Percentiles rank a stretch among this genome's conserved stretches.
Conservation (phyloP, 192 early-diverging fungal genomes). For the Coemansia sp. region DNA sequence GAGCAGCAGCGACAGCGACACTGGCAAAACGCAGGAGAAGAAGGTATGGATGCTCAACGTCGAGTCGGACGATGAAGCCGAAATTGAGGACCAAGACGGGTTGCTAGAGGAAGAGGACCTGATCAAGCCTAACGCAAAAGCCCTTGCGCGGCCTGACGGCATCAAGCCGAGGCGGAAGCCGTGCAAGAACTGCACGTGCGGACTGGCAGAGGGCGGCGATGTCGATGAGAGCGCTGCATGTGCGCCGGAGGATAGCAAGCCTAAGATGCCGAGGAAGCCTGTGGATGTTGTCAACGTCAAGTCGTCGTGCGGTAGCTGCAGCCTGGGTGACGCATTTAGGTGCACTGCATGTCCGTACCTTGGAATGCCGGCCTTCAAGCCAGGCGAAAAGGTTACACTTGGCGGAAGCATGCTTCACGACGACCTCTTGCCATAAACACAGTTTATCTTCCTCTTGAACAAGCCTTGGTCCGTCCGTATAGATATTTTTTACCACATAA, state of each 20-base stretch:
- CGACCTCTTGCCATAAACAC: slow-evolving; percentile 44
- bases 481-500: background rate
- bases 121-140: slow-evolving; percentile 64
- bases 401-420: slow-evolving; percentile 64
- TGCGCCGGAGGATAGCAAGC: slow-evolving; percentile 55
- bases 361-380: slow-evolving; percentile 96
- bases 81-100: slow-evolving; percentile 84
- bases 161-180: slow-evolving; percentile 83
- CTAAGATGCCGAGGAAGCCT: slow-evolving; percentile 51
- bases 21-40: slow-evolving; percentile 44
- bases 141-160: slow-evolving; percentile 68
- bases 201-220: slow-evolving; percentile 78
- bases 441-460: background rate
- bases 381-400: slow-evolving; percentile 89
- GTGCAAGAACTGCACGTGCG: slow-evolving; percentile 98
- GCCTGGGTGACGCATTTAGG: slow-evolving; percentile 96
- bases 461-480: no score
- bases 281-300: slow-evolving; percentile 60
- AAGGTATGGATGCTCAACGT: slow-evolving; percentile 75
- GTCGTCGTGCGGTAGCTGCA: slow-evolving; percentile 76
- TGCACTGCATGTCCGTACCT: slow-evolving; percentile 94
- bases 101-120: slow-evolving; percentile 84
- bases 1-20: slow-evolving; percentile 25
- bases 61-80: slow-evolving; percentile 76
- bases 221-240: slow-evolving; percentile 46